Evolutionary conservation across 257 asterid genomes (phyloP).

Genomic region (Rehmannia glutinosa): DNA sequence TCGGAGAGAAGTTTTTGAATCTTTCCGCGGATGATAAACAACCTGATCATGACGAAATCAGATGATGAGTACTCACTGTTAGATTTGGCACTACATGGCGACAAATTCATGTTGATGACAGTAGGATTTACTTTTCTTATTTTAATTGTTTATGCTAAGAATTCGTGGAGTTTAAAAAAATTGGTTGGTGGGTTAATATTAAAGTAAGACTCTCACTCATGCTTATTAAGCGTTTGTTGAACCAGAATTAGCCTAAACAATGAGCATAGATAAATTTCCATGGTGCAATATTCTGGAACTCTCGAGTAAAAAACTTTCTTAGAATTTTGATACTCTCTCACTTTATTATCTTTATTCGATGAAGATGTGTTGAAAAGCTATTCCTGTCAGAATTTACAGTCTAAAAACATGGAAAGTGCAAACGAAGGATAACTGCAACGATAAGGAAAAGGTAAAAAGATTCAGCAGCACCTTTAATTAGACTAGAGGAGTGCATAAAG

Average conservation of each 20-base stretch:
- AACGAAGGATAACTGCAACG: background rate
- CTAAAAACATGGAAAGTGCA: background rate
- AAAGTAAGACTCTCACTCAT: no score
- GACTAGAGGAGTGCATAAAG: background rate
- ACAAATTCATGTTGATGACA: background rate
- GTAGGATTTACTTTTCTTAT: background rate
- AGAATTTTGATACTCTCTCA: background rate
- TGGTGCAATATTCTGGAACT: background rate
- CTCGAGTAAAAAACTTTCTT: background rate
- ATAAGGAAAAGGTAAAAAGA: background rate
- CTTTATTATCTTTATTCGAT: no score
- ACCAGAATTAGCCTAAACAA: background rate
- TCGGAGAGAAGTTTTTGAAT: slow-evolving; percentile 47
- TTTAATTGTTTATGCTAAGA: no score
- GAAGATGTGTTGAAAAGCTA: background rate
- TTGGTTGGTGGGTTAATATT: no score
- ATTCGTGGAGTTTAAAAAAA: no score
- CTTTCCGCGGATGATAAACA: slow-evolving; percentile 46
- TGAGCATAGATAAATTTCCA: background rate
- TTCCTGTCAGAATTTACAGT: background rate
- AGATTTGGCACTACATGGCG: background rate
- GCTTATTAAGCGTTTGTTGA: background rate
- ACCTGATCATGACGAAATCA: slow-evolving; percentile 28
- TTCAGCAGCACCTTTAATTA: background rate
- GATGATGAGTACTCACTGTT: background rate